These are phyloP conservation scores for Monosporozyma servazzii DNA, from an alignment of 805 yeast species.

Conservation along the genomic window DNA sequence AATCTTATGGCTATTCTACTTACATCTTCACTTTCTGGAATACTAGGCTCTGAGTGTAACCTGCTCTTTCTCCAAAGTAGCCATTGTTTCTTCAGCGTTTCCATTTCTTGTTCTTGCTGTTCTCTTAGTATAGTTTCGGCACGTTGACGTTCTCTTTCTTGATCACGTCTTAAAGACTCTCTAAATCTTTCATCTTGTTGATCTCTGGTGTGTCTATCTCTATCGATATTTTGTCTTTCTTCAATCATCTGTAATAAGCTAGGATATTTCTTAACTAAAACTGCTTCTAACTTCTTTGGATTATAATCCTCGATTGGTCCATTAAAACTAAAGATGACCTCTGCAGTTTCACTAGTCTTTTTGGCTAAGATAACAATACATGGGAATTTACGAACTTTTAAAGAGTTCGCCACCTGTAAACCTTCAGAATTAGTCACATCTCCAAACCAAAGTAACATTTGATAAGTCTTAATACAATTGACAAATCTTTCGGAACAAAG, in stretches of 20 bases:
- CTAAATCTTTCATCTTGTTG: slow-evolving; percentile 76
- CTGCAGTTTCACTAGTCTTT: slow-evolving; percentile 36
- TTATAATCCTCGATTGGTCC: slow-evolving; percentile 16
- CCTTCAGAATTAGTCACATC: slow-evolving; percentile 75
- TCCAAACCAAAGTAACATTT: slow-evolving; percentile 79
- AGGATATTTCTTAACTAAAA: slow-evolving; percentile 22
- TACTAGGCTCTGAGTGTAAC: slow-evolving; percentile 28
- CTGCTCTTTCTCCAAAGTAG: slow-evolving; percentile 38
- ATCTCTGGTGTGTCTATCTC: slow-evolving; percentile 47
- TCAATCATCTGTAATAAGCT: slow-evolving; percentile 46
- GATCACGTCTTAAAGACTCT: slow-evolving; percentile 59
- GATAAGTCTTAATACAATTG: slow-evolving; percentile 38
- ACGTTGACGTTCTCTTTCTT: slow-evolving; percentile 34
- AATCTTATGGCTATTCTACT: slow-evolving; percentile 68
- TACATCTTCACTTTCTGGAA: slow-evolving; percentile 18
- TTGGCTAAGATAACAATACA: slow-evolving; percentile 68
- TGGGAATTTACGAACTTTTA: slow-evolving; percentile 70
- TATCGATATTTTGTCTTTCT: slow-evolving; percentile 52
- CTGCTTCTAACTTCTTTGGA: slow-evolving; percentile 12
- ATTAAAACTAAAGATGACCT: slow-evolving; percentile 25
- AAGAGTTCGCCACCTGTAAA: slow-evolving; percentile 67
- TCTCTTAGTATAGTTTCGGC: slow-evolving; percentile 29
- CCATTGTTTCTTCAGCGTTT: slow-evolving; percentile 34
- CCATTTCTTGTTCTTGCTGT: slow-evolving; percentile 13
- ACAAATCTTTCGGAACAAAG: slow-evolving; percentile 44